A percentile compares a stretch with the other conserved stretches of the same genome.
These are phyloP conservation scores for Neckera pumila DNA, from an alignment of 225 moss, liverwort and hornwort species.

Conservation along the genomic window DNA sequence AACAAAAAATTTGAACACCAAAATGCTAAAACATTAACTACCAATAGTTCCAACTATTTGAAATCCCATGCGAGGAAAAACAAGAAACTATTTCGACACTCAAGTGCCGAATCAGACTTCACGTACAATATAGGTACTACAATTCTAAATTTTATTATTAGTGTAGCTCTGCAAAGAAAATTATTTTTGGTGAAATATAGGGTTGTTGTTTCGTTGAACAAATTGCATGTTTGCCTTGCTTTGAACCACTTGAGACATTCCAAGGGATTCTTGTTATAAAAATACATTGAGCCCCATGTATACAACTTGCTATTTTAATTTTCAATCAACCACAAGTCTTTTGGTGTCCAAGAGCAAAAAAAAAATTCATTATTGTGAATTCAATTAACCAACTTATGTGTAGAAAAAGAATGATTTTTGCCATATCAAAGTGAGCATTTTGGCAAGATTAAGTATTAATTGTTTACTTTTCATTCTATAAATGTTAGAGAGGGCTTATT, in stretches of 20 bases:
- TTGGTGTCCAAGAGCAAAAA: neutral
- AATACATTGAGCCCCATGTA: fast-evolving
- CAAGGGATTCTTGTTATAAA: neutral
- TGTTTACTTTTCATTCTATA: neutral
- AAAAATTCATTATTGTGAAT: neutral
- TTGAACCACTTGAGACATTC: fast-evolving
- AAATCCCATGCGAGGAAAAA: no score
- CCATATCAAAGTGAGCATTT: neutral
- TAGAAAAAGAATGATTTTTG: neutral
- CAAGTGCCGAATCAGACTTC: no score
- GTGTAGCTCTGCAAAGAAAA: fast-evolving
- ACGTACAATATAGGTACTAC: neutral
- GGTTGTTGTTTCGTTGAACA: neutral
- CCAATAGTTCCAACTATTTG: no score
- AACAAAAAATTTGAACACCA: no score
- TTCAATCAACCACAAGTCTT: neutral
- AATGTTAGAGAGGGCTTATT: neutral
- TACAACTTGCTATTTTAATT: neutral
- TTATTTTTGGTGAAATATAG: neutral
- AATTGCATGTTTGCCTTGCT: neutral
- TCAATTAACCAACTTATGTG: neutral
- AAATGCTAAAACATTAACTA: no score
- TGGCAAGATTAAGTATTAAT: neutral
- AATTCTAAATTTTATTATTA: neutral
- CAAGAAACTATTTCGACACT: no score